Evolutionary conservation across 352 stramenopile genomes (phyloP), one percentile per base, ranked within the genome.

Genomic region (Globisporangium apiculatum): DNA sequence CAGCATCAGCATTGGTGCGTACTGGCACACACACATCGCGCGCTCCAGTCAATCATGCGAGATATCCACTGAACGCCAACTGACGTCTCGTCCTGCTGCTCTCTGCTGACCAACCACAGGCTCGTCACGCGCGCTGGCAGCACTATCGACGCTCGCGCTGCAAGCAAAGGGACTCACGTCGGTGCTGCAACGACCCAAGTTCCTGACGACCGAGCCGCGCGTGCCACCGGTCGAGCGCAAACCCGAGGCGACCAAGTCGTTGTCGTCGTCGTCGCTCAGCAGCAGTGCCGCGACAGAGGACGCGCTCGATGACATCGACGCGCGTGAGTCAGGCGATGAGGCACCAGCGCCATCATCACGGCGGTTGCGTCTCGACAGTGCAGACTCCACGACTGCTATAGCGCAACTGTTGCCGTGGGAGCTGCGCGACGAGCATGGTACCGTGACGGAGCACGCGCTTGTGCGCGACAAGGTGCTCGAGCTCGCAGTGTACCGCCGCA

Each of bases 401-500:
- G 8, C 52, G 31, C 64, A 52, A 9, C 24, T 86, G 55, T 66
- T 87, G 12, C 76, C 76, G 2, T 87, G 76, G 76, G 75, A 89
- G 52, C 62, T 71, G 8, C 60, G 57, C 17, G 58, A 67, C 31
- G 71, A 74, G 58, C 48, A 66, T 12, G 75, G 73, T 1, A 53
- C 68, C 4, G 69, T 70, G 10, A 58, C 66, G 47, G 79, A 82
- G 51, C 73, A 72, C 41, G 8, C 64, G 5, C 56, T 43, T 0
- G 69, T 86, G 38, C 75, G 68, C 31, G 66, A 83, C 43, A 75
- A 79, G 68, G 77, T 86, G 51, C 49, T 87, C 43, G 75, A 76
- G 51, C 72, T 87, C n/a, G 73, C 72, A 3, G 73, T 86, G 18
- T 86, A 84, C 51, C 75, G 79, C 24, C 67, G 66, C 55, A 89